Base-by-base conservation (phyloP, 768 basidiomycete genomes). In the Kwoniella botswanensis region DNA sequence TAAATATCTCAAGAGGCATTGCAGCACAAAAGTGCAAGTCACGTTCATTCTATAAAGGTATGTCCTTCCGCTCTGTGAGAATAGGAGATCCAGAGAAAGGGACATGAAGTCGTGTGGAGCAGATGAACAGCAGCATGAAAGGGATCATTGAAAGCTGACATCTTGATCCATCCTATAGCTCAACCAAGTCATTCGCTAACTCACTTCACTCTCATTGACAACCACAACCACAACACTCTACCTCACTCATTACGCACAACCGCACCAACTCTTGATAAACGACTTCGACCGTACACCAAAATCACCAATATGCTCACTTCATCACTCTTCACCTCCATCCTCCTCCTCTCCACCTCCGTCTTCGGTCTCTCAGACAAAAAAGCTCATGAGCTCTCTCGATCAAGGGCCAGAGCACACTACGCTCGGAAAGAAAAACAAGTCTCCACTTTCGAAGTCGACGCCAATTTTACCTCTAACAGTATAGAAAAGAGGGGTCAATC, bases 311-410 rank as follows among this genome's bases (percentile, higher is more conserved):
- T 71, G 70, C 35, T 72, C 56, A 24, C 54, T 21, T 22, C 55
- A 57, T 41, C 61, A 6, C 65, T 65, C 17, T 67, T 74, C 52
- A 53, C 70, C 15, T 26, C 70, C 13, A 12, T 65, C 13, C 67
- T 67, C 17, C 66, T 74, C 42, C 65, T 76, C 61, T 63, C 77
- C 21, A 65, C 75, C 15, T 67, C 74, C 57, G 71, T 73, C 35
- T 63, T 74, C 0, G 76, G 76, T 24, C 72, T 77, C 56, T 41
- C 68, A 12, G 74, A 71, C 46, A 52, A 64, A 44, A 64, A 76
- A 9, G 46, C 66, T 3, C 72, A 73, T 18, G 75, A 67, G 42
- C 50, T 60, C 18, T 72, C 71, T 12, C 53, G 71, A 59, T 72
- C 71, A 3, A 54, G 71, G 58, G 71, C 71, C 55, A 52, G 71